Percentiles rank a stretch among this genome's conserved stretches.
Evolutionary conservation across 2,329 filamentous ascomycete species (phyloP).

Genomic region (Beauveria scarabaeidicola): DNA sequence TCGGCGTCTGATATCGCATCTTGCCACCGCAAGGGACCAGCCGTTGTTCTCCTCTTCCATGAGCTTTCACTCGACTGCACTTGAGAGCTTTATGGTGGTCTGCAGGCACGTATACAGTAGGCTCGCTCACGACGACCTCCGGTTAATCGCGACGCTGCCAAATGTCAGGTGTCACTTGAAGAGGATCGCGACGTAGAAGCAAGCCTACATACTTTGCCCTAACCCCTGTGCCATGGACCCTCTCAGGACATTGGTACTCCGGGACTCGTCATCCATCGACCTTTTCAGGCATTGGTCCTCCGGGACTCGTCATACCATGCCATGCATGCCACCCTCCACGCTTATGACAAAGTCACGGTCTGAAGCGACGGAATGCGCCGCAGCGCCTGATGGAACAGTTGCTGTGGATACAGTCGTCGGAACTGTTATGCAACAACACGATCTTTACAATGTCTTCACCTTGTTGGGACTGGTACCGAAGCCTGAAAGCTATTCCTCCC

Average conservation of each 20-base stretch:
- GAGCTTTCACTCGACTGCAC: neutral
- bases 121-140: neutral
- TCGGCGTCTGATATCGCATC: neutral
- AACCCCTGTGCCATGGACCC: neutral
- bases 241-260: neutral
- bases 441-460: neutral
- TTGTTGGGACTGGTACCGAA: neutral
- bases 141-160: neutral
- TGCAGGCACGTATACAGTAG: neutral
- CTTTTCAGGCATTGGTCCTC: neutral
- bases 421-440: neutral
- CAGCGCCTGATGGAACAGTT: constrained; percentile 1
- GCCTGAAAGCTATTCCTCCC: neutral
- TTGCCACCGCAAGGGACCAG: neutral
- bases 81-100: neutral
- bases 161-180: neutral
- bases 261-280: neutral
- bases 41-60: neutral
- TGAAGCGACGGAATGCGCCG: neutral
- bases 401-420: constrained; percentile 1
- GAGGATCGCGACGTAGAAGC: neutral
- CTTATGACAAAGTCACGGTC: neutral
- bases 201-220: neutral
- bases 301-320: neutral
- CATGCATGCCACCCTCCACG: neutral